Evolutionary conservation across 805 yeast species (phyloP).

Genomic region (Dipodascus albidus): DNA sequence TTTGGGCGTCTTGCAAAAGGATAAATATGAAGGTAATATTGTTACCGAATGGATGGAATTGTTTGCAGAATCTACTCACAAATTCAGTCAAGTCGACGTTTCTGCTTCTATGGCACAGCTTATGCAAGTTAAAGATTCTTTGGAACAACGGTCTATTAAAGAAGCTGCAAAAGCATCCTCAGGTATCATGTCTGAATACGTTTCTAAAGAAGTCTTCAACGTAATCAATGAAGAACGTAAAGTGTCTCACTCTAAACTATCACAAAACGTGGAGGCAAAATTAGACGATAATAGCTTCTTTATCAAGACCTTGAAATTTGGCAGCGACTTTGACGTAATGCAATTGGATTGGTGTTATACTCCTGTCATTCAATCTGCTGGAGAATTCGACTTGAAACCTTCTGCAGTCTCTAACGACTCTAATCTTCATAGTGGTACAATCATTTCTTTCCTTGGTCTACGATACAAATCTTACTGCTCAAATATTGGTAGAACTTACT

Average conservation of each 20-base stretch:
- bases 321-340: constrained; percentile 62
- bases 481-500: constrained; percentile 73
- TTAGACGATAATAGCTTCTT: constrained; percentile 71
- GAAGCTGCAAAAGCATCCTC: constrained; percentile 69
- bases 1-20: constrained; percentile 65
- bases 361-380: constrained; percentile 85
- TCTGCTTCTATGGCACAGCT: constrained; percentile 41
- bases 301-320: constrained; percentile 42
- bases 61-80: constrained; percentile 22
- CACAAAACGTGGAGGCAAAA: constrained; percentile 68
- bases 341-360: constrained; percentile 88
- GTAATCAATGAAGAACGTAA: constrained; percentile 78
- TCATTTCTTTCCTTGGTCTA: constrained; percentile 72
- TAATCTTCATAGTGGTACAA: constrained; percentile 62
- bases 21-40: constrained; percentile 72
- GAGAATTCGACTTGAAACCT: constrained; percentile 70
- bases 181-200: constrained; percentile 59
- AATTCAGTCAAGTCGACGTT: constrained; percentile 38
- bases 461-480: constrained; percentile 86
- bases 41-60: constrained; percentile 61
- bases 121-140: constrained; percentile 68
- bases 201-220: constrained; percentile 79
- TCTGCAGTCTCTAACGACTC: constrained; percentile 66
- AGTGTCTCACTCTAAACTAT: constrained; percentile 58
- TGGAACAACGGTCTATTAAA: constrained; percentile 53